Base-by-base conservation (phyloP, 441 rosid species). In the Jatropha multifida region DNA sequence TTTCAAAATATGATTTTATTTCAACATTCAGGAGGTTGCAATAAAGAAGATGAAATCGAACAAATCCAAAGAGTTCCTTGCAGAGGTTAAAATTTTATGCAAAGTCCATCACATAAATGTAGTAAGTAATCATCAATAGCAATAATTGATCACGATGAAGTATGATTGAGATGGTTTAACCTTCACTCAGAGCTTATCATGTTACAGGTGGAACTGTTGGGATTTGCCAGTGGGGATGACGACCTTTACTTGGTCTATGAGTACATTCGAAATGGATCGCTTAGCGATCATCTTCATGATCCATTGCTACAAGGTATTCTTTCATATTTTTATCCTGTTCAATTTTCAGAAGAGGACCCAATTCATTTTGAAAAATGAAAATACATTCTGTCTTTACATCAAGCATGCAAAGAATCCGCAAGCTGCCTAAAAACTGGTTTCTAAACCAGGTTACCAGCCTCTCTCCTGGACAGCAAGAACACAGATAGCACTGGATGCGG, bases 21-120 rank as follows among this genome's bases (percentile, higher is more conserved):
- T 44, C 52, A 44, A 58, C 61, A 60, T 68, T 72, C 72, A 88
- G 90, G 92, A 89, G 81, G 92, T 85, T 73, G 96, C 93, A 11
- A 79, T 88, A 78, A 89, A 89, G 93, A 82, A 88, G 87, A 90
- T 88, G 96, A 83, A 78, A 80, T 89, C 90, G 4, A 90, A 79
- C 82, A 89, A 89, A 74, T 86, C 90, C 38, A 88, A 81, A 67
- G 90, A 90, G 83, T 90, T 89, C 79, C 86, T 86, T 27, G 89
- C 87, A 20, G 90, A 90, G 84, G 86, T 88, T 61, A 90, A 88
- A 83, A 90, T 88, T 78, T 67, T 88, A 67, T 85, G 90, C 81
- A 90, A 84, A 81, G 77, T 90, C 76, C 92, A 89, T 82, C 90
- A 89, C 77, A 89, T 86, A 46, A 89, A 89, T 74, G 92, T 88